A percentile compares a stretch with the other conserved stretches of the same genome.
Conservation (phyloP, 176 grass and related monocot genomes). For the Chrysopogon serrulatus region DNA sequence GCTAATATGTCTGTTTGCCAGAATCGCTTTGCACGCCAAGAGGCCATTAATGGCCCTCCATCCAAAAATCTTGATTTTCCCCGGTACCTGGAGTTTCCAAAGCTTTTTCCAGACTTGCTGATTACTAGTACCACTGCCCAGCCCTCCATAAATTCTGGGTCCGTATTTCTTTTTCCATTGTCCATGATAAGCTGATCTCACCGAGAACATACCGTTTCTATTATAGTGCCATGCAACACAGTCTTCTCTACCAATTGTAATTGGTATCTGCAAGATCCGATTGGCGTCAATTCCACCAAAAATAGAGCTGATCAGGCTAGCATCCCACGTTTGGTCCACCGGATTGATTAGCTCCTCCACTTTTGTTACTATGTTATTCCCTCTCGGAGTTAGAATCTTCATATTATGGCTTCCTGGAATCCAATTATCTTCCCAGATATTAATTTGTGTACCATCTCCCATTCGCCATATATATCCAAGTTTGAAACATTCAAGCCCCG, state of each 20-base stretch:
- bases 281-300: too few relatives aligned
- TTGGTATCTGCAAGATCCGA: too few relatives aligned
- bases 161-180: not conserved
- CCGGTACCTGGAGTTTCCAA: not conserved
- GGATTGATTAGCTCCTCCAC: too few relatives aligned
- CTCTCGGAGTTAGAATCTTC: too few relatives aligned
- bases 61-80: not conserved
- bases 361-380: too few relatives aligned
- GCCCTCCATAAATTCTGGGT: not conserved
- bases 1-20: not conserved
- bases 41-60: not conserved
- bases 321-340: too few relatives aligned
- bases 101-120: not conserved
- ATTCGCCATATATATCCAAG: too few relatives aligned
- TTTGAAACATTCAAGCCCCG: too few relatives aligned
- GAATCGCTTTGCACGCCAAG: not conserved
- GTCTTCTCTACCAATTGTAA: not conserved
- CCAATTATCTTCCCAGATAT: too few relatives aligned
- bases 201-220: not conserved
- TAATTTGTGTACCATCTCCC: too few relatives aligned
- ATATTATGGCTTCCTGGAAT: too few relatives aligned
- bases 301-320: too few relatives aligned
- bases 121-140: not conserved
- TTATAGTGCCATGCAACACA: not conserved
- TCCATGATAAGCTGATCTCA: not conserved